These are phyloP conservation scores for Pythium aphanidermatum DNA, from an alignment of 352 stramenopile species.

Conservation along the genomic window DNA sequence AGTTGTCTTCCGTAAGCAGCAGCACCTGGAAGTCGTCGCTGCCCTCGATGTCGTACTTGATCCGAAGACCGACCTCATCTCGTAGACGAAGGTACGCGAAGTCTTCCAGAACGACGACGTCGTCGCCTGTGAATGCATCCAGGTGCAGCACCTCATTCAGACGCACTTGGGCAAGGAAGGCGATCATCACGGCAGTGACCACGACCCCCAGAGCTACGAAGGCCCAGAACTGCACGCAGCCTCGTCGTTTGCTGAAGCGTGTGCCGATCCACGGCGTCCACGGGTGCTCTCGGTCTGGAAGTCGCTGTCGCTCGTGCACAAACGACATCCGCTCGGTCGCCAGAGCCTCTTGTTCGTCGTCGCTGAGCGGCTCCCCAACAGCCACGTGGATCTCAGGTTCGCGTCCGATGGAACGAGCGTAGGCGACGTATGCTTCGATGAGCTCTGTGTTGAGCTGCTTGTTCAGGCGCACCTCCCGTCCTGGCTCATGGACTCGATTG, in stretches of 20 bases:
- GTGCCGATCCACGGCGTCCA: slow-evolving; percentile 50
- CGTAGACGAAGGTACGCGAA: slow-evolving; percentile 55
- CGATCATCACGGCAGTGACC: slow-evolving; percentile 22
- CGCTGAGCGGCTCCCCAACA: slow-evolving; percentile 59
- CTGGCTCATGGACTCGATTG: slow-evolving; percentile 67
- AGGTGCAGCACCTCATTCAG: slow-evolving; percentile 62
- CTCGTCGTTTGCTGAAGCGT: slow-evolving; percentile 26
- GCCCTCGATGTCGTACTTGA: slow-evolving; percentile 38
- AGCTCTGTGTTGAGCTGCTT: slow-evolving; percentile 90
- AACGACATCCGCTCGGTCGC: slow-evolving; percentile 22
- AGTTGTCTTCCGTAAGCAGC: slow-evolving; percentile 46
- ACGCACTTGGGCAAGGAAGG: slow-evolving; percentile 24
- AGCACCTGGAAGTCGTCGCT: slow-evolving; percentile 41
- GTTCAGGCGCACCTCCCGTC: slow-evolving; percentile 81
- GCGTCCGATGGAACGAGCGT: slow-evolving; percentile 88
- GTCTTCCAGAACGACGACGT: slow-evolving; percentile 44
- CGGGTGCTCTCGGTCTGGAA: slow-evolving; percentile 29
- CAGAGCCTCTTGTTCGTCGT: slow-evolving; percentile 17
- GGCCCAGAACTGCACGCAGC: slow-evolving; percentile 32
- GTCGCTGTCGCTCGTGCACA: slow-evolving; percentile 28
- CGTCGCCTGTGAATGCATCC: slow-evolving; percentile 44
- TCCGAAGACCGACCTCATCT: slow-evolving; percentile 51
- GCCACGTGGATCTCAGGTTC: slow-evolving; percentile 82
- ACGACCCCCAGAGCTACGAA: slow-evolving; percentile 31
- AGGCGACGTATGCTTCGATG: slow-evolving; percentile 92